phyloP scores from a whole-genome alignment of 2,329 filamentous ascomycete species.

The Salinomyces thailandicus region DNA sequence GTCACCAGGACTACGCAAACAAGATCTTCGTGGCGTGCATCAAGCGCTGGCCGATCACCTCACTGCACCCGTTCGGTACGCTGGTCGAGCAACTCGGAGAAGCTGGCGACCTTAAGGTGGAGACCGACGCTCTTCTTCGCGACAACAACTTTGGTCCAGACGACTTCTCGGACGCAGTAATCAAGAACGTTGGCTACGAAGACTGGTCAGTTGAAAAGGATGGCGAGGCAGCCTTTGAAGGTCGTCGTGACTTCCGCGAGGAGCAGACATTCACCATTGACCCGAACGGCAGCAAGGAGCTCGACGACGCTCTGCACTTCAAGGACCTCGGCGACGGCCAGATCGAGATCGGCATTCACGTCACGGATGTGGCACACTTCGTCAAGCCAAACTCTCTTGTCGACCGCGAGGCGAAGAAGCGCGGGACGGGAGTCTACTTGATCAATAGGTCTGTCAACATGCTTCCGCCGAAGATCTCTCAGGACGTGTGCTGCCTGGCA shows the following conservation, averaged over 20 bases:
- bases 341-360: constrained; percentile 89
- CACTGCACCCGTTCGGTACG: constrained; percentile 96
- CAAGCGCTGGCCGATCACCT: constrained; percentile 98
- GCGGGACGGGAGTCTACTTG: constrained; percentile 88
- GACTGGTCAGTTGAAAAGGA: constrained; percentile 85
- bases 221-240: constrained; percentile 59
- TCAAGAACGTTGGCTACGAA: constrained; percentile 83
- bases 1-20: constrained; percentile 94
- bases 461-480: constrained; percentile 74
- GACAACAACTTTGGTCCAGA: constrained; percentile 99
- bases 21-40: constrained; percentile 98
- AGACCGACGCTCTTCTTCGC: constrained; percentile 89
- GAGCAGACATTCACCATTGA: constrained; percentile 90
- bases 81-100: constrained; percentile 92
- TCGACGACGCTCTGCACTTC: constrained; percentile 88
- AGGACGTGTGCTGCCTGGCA: constrained; percentile 76
- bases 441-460: constrained; percentile 82
- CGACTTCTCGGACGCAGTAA: constrained; percentile 91
- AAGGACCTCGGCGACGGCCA: constrained; percentile 73
- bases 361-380: constrained; percentile 91
- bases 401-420: constrained; percentile 95
- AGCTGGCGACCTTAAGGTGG: constrained; percentile 95
- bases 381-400: constrained; percentile 93
- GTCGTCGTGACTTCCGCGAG: constrained; percentile 79
- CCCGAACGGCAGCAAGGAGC: constrained; percentile 73